Evolutionary conservation across 306 rosid species (phyloP).

Genomic region (Styphnolobium japonicum): DNA sequence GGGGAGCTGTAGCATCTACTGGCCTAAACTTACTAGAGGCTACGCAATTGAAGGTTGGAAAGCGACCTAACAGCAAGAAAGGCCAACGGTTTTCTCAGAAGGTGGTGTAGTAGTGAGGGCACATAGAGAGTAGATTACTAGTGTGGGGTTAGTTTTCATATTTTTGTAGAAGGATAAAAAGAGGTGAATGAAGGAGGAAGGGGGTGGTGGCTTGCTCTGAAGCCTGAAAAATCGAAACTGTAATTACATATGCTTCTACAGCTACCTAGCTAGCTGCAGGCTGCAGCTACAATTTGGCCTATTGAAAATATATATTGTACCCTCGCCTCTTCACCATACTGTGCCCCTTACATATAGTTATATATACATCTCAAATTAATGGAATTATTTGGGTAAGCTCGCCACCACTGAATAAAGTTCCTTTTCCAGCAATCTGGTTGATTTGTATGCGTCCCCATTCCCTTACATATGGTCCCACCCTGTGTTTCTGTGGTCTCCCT

Average conservation of each 20-base stretch:
- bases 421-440: conserved; percentile 38
- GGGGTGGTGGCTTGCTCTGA: conserved; percentile 2
- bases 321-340: not conserved
- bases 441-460: conserved; percentile 35
- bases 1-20: conserved; percentile 19
- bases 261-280: conserved; percentile 24
- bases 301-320: not conserved
- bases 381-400: conserved; percentile 45
- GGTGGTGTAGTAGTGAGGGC: not conserved
- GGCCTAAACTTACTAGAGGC: conserved; percentile 24
- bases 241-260: conserved; percentile 28
- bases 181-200: not conserved
- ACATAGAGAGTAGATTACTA: not conserved
- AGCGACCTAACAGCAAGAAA: conserved; percentile 45
- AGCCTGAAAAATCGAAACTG: conserved; percentile 26
- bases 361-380: conserved; percentile 19
- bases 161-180: not conserved
- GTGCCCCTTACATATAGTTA: conserved; percentile 23
- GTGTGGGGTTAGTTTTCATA: conserved; percentile 38
- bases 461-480: conserved; percentile 48
- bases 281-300: conserved; percentile 14
- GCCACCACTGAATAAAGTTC: conserved; percentile 24
- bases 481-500: conserved; percentile 38
- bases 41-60: conserved; percentile 36
- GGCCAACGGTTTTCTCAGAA: conserved; percentile 53